Conservation (phyloP, 108 stramenopile genomes). For the Skeletonema tropicum region DNA sequence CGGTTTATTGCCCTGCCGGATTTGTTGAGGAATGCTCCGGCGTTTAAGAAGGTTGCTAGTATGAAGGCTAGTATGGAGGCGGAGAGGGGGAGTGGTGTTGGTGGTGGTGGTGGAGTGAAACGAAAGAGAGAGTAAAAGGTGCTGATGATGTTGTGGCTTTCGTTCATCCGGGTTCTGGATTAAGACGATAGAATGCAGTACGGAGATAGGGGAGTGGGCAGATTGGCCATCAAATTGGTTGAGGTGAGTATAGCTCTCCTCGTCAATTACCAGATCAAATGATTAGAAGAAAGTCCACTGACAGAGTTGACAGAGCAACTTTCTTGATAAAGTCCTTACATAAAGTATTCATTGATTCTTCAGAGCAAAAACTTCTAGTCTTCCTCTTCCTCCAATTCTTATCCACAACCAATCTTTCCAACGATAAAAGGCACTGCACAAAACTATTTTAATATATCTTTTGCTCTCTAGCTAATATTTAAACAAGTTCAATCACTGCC, state of each 20-base stretch:
- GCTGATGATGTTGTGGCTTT: background rate
- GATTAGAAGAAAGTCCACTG: background rate
- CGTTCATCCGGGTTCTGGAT: background rate
- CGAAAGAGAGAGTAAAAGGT: slow-evolving; percentile 23
- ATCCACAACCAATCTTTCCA: too few relatives aligned
- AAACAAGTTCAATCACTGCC: slow-evolving; percentile 96
- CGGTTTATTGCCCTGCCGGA: slow-evolving; percentile 97
- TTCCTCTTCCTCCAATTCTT: background rate
- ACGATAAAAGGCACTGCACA: background rate
- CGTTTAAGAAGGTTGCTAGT: slow-evolving; percentile 92
- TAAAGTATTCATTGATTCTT: slow-evolving; percentile 5
- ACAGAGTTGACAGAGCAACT: background rate
- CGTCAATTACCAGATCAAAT: background rate
- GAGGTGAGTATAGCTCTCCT: background rate
- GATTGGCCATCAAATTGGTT: background rate
- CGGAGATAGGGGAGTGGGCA: slow-evolving; percentile 5
- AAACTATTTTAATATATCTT: slow-evolving; percentile 10
- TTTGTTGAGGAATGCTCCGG: slow-evolving; percentile 92
- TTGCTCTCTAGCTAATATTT: slow-evolving; percentile 39
- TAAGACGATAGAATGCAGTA: background rate
- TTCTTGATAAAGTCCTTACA: background rate
- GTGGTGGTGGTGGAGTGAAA: slow-evolving; percentile 31
- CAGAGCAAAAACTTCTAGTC: background rate
- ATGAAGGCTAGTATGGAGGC: slow-evolving; percentile 92
- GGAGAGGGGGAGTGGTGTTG: slow-evolving; percentile 40